These are phyloP conservation scores for Pichia rugopelliculosa DNA, from an alignment of 805 yeast species.

Conservation along the genomic window DNA sequence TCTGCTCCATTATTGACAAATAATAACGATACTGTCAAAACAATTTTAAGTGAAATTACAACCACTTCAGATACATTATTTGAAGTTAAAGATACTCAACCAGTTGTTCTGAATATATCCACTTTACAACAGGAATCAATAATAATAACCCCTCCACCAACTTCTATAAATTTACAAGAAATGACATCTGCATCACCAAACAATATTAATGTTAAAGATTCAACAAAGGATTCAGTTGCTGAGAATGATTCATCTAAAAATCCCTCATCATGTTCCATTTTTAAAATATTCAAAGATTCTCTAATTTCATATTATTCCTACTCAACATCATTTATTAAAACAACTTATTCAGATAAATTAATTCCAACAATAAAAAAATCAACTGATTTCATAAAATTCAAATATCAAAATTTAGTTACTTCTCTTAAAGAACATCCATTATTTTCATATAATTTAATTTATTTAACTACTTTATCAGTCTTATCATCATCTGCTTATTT, in stretches of 20 bases:
- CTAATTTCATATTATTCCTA: neutral
- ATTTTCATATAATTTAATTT: slow-evolving; percentile 7
- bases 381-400: neutral
- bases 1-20: slow-evolving; percentile 2
- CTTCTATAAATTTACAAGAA: neutral
- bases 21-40: slow-evolving; percentile 3
- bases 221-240: neutral
- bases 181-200: neutral
- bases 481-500: slow-evolving; percentile 4
- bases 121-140: neutral
- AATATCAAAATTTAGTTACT: neutral
- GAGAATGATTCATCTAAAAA: neutral
- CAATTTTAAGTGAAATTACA: slow-evolving; percentile 1
- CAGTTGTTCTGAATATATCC: slow-evolving; percentile 4
- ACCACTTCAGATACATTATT: neutral
- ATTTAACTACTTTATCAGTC: slow-evolving; percentile 3
- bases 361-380: neutral
- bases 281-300: neutral
- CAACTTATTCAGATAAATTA: neutral
- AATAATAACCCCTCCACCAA: neutral
- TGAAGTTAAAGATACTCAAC: neutral
- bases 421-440: slow-evolving; percentile 6
- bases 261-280: neutral
- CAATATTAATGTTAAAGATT: too few species aligned
- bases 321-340: neutral